These are phyloP conservation scores for Candida alai DNA, from an alignment of 805 yeast species.

Conservation along the genomic window DNA sequence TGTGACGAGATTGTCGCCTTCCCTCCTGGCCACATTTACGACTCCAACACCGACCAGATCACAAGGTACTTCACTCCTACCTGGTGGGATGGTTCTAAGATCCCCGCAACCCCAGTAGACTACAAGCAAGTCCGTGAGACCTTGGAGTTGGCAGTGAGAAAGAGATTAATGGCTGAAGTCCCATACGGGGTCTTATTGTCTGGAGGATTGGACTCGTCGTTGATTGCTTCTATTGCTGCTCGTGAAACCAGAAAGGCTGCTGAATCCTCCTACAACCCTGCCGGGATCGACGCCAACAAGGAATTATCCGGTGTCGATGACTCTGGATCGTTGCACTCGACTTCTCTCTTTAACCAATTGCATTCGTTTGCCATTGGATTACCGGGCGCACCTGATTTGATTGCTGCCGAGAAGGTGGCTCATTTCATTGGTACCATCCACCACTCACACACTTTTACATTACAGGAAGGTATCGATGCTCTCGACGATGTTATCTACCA, in stretches of 20 bases:
- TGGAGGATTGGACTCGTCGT: constrained; percentile 96
- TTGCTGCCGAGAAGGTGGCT: constrained; percentile 96
- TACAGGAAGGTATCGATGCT: constrained; percentile 96
- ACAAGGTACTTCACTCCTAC: constrained; percentile 87
- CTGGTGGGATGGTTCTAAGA: constrained; percentile 85
- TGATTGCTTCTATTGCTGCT: constrained; percentile 96
- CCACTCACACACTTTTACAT: constrained; percentile 96
- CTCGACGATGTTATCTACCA: constrained; percentile 91
- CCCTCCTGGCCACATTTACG: constrained; percentile 99
- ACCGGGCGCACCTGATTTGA: constrained; percentile 95
- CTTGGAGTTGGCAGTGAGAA: constrained; percentile 92
- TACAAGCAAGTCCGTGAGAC: constrained; percentile 67
- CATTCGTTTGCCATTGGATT: constrained; percentile 97
- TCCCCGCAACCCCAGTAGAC: constrained; percentile 78
- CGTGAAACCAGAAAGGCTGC: constrained; percentile 86
- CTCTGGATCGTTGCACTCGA: constrained; percentile 74
- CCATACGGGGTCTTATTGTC: constrained; percentile 97
- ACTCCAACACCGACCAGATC: constrained; percentile 80
- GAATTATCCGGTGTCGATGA: constrained; percentile 92
- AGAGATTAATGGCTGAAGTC: constrained; percentile 99
- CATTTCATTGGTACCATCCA: constrained; percentile 93
- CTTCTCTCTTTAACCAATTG: constrained; percentile 58
- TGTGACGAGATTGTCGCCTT: constrained; percentile 90
- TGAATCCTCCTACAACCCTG: constrained; percentile 31
- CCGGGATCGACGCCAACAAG: constrained; percentile 58